A percentile compares a stretch with the other conserved stretches of the same genome.
phyloP scores from a whole-genome alignment of 1,139 yeast species.

The Yamadazyma buinensis region DNA sequence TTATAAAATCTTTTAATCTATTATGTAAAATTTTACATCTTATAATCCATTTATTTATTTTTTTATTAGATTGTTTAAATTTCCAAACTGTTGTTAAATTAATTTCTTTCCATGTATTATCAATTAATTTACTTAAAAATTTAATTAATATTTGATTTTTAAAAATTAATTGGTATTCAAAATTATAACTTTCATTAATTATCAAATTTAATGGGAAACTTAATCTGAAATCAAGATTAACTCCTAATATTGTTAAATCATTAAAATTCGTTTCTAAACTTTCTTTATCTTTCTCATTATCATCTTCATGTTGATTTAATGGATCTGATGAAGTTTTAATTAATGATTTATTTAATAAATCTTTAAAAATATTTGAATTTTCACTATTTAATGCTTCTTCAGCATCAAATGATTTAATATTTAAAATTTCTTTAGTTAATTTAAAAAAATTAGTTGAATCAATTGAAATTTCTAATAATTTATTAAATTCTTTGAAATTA shows the following conservation, averaged over 20 bases:
- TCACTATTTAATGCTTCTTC: constrained; percentile 43
- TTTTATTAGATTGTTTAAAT: constrained; percentile 35
- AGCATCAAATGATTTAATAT: constrained; percentile 62
- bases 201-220: constrained; percentile 88
- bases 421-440: constrained; percentile 61
- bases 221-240: constrained; percentile 63
- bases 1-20: constrained; percentile 59
- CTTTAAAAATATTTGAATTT: constrained; percentile 31
- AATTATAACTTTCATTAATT: constrained; percentile 63
- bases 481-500: constrained; percentile 11
- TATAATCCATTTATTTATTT: constrained; percentile 53
- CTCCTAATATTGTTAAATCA: constrained; percentile 30
- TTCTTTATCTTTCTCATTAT: not conserved
- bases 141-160: constrained; percentile 66
- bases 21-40: constrained; percentile 56
- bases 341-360: constrained; percentile 36
- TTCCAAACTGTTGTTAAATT: constrained; percentile 69
- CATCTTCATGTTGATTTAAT: not conserved
- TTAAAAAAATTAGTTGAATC: constrained; percentile 46
- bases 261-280: constrained; percentile 47
- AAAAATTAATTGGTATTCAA: constrained; percentile 78
- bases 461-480: constrained; percentile 28
- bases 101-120: constrained; percentile 71
- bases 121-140: constrained; percentile 57
- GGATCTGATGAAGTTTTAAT: constrained; percentile 12